Conservation (phyloP, 2,329 filamentous ascomycete genomes). For the Monilinia polystroma region DNA sequence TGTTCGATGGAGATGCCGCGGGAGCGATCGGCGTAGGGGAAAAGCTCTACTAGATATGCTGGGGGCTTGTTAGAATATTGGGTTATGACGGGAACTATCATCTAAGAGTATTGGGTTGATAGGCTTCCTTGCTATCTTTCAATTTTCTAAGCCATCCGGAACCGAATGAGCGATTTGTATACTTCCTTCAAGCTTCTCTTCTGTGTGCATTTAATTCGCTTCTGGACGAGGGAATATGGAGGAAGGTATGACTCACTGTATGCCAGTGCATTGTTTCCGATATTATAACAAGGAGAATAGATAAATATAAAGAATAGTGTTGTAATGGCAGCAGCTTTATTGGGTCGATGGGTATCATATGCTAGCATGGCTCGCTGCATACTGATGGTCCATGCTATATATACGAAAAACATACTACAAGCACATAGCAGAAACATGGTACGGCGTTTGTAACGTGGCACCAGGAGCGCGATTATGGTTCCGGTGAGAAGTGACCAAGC, state of each 20-base stretch:
- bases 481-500: conserved; percentile 48
- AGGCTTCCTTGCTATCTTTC: too few species aligned
- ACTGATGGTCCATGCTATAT: conserved; percentile 56
- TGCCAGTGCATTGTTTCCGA: conserved; percentile 65
- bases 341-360: conserved; percentile 36
- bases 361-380: conserved; percentile 44
- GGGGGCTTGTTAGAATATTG: neutral
- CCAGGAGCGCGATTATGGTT: conserved; percentile 44
- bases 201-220: too few species aligned
- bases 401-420: conserved; percentile 52
- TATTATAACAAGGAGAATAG: conserved; percentile 60
- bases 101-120: too few species aligned
- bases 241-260: conserved; percentile 48
- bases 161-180: too few species aligned
- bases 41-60: conserved; percentile 58
- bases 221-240: neutral
- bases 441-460: conserved; percentile 47
- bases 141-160: too few species aligned
- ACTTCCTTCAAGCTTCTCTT: too few species aligned
- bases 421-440: conserved; percentile 55
- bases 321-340: conserved; percentile 31
- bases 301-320: conserved; percentile 59
- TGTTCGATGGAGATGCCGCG: conserved; percentile 38
- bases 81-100: too few species aligned
- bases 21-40: conserved; percentile 50